These are phyloP conservation scores for Fusarium luffae DNA, from an alignment of 2,329 filamentous ascomycete genomes.

Conservation along the genomic window DNA sequence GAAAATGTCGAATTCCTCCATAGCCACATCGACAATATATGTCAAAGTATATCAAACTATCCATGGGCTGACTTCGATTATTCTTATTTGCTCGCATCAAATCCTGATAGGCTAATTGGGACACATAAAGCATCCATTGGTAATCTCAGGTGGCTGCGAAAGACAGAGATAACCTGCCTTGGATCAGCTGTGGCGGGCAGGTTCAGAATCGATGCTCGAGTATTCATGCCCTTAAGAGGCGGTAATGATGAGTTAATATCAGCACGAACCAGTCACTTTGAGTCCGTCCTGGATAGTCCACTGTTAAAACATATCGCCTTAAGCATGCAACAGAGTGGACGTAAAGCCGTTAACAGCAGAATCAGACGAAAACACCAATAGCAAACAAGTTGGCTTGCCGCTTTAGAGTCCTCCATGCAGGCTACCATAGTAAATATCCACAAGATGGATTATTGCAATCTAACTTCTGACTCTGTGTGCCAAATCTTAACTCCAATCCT, in stretches of 20 bases:
- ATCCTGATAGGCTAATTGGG: background rate
- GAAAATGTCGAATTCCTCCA: background rate
- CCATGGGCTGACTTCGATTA: background rate
- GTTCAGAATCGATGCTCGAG: background rate
- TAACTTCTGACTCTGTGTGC: conserved; percentile 9
- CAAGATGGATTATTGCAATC: background rate
- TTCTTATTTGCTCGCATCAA: background rate
- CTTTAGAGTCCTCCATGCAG: background rate
- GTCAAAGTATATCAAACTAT: background rate
- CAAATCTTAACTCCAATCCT: conserved; percentile 22
- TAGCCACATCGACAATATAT: background rate
- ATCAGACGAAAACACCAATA: background rate
- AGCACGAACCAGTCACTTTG: background rate
- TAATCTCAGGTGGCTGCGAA: background rate
- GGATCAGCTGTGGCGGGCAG: background rate
- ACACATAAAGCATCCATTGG: background rate
- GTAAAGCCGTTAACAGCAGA: background rate
- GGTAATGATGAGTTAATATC: no score
- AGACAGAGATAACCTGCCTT: background rate
- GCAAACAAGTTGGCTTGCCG: background rate
- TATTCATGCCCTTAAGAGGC: background rate
- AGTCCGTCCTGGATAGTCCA: background rate
- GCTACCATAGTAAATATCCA: background rate
- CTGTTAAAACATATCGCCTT: background rate
- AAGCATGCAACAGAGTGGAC: background rate